phyloP scores from a whole-genome alignment of 2,329 filamentous ascomycete genomes.

The Achaetomium macrosporum region DNA sequence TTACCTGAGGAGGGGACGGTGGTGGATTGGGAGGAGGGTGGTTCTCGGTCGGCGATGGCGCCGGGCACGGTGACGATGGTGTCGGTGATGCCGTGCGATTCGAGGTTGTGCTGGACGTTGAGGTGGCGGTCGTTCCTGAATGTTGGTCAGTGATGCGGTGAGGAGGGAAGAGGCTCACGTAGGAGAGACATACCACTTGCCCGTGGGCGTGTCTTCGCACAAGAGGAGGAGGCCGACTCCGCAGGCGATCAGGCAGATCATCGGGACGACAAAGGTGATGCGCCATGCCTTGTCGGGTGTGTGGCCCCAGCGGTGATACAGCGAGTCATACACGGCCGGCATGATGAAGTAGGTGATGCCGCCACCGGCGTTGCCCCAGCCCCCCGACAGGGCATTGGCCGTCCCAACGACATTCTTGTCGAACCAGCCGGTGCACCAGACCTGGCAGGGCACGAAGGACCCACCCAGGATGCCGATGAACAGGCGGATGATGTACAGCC shows the following conservation, averaged over 20 bases:
- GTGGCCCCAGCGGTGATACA: slow-evolving; percentile 53
- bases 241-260: slow-evolving; percentile 59
- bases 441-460: slow-evolving; percentile 79
- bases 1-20: slow-evolving; percentile 25
- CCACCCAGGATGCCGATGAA: slow-evolving; percentile 76
- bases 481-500: slow-evolving; percentile 69
- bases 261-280: slow-evolving; percentile 76
- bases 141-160: too few relatives aligned
- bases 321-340: slow-evolving; percentile 80
- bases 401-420: slow-evolving; percentile 89
- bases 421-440: slow-evolving; percentile 89
- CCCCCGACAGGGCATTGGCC: slow-evolving; percentile 77
- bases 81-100: slow-evolving; percentile 46
- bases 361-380: slow-evolving; percentile 81
- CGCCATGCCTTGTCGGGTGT: slow-evolving; percentile 70
- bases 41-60: slow-evolving; percentile 37
- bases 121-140: slow-evolving; percentile 57
- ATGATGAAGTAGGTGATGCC: slow-evolving; percentile 92
- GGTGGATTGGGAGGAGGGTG: not conserved
- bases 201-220: slow-evolving; percentile 76
- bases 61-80: slow-evolving; percentile 50
- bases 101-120: slow-evolving; percentile 30
- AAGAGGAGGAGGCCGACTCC: slow-evolving; percentile 29
- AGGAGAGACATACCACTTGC: slow-evolving; percentile 49
- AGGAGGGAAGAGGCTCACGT: too few relatives aligned